These are phyloP conservation scores for Dipteronia sinensis DNA, from an alignment of 345 rosid species.

Conservation along the genomic window DNA sequence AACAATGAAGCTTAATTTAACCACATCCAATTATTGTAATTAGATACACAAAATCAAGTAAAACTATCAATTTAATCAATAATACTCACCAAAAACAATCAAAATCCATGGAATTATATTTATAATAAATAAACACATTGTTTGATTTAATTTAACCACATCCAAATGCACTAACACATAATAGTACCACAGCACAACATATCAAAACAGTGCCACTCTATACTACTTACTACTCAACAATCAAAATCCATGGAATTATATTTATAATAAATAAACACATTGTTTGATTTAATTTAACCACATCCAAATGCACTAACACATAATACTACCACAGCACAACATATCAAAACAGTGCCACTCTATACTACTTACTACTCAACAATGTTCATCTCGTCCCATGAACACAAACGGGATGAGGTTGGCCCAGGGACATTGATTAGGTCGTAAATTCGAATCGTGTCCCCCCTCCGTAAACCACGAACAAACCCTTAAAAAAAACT, in stretches of 20 bases:
- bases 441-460: too few species aligned
- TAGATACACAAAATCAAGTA: neutral
- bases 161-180: neutral
- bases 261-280: neutral
- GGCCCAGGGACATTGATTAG: too few species aligned
- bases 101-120: neutral
- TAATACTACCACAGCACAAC: neutral
- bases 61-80: neutral
- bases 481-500: too few species aligned
- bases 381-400: neutral
- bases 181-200: neutral
- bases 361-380: neutral
- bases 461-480: too few species aligned
- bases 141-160: conserved; percentile 13
- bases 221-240: neutral
- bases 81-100: neutral
- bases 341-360: neutral
- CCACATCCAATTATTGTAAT: neutral
- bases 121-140: neutral
- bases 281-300: conserved; percentile 9
- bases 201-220: neutral
- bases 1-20: too few species aligned
- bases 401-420: too few species aligned
- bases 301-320: neutral
- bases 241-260: neutral